A percentile compares a stretch with the other conserved stretches of the same genome.
Conservation (phyloP, 768 basidiomycete species). For the Boletus reticuloceps region DNA sequence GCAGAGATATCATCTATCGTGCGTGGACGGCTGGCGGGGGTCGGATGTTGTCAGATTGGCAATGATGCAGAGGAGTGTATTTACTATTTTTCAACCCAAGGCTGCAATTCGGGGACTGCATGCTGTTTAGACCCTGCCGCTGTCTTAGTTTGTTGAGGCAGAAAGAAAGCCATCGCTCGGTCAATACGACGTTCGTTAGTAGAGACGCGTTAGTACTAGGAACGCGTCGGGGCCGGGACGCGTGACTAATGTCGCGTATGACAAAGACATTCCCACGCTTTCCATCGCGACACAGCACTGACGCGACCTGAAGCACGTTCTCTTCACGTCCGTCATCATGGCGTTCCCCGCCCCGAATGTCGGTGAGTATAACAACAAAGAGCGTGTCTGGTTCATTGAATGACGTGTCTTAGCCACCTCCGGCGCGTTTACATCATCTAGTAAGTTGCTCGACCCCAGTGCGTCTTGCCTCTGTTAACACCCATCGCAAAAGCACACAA, state of each 20-base stretch:
- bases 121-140: conserved; percentile 41
- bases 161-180: conserved; percentile 64
- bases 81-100: conserved; percentile 99
- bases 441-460: conserved; percentile 13
- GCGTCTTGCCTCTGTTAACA: not conserved
- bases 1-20: conserved; percentile 98
- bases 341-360: conserved; percentile 7
- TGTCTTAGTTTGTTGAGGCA: conserved; percentile 40
- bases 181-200: not conserved
- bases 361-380: conserved; percentile 14
- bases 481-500: conserved; percentile 37
- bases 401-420: conserved; percentile 10
- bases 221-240: conserved; percentile 42
- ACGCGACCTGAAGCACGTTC: conserved; percentile 16
- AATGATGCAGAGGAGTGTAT: conserved; percentile 20
- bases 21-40: conserved; percentile 74
- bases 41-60: conserved; percentile 2
- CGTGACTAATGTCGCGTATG: conserved; percentile 43
- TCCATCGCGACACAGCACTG: conserved; percentile 14
- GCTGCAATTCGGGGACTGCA: conserved; percentile 63
- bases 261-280: conserved; percentile 31
- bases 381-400: conserved; percentile 4
- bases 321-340: conserved; percentile 23
- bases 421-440: conserved; percentile 3
- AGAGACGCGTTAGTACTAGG: not conserved